Conservation (phyloP, 1,284 basidiomycete genomes). For the Omphalotus olearius region DNA sequence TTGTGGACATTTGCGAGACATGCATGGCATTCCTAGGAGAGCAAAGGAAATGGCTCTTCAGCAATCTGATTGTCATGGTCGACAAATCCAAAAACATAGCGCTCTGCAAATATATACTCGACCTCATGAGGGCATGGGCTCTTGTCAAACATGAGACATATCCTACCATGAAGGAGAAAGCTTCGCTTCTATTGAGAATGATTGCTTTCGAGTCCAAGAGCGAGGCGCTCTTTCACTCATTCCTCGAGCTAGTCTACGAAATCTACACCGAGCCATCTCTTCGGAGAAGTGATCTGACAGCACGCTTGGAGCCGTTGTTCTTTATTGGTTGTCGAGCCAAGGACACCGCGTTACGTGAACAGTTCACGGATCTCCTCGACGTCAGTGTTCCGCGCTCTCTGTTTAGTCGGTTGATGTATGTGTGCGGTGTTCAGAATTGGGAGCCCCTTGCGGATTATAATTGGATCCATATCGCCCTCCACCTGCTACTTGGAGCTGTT, state of each 20-base stretch:
- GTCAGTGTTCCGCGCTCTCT: constrained; percentile 83
- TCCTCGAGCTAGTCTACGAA: constrained; percentile 88
- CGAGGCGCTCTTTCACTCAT: constrained; percentile 75
- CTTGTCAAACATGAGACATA: constrained; percentile 79
- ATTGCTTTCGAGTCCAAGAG: constrained; percentile 80
- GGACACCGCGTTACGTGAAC: constrained; percentile 76
- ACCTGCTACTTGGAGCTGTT: constrained; percentile 84
- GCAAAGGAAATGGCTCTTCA: constrained; percentile 72
- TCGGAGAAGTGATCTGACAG: constrained; percentile 90
- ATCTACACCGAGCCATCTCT: constrained; percentile 90
- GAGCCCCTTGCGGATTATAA: constrained; percentile 90
- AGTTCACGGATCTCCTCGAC: constrained; percentile 92
- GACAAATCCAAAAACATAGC: constrained; percentile 88
- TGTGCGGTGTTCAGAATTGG: constrained; percentile 95
- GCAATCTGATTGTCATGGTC: constrained; percentile 74
- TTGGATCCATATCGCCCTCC: constrained; percentile 93
- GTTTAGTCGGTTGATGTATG: constrained; percentile 82
- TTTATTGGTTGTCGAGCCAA: constrained; percentile 87
- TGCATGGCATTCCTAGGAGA: constrained; percentile 66
- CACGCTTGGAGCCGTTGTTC: constrained; percentile 91
- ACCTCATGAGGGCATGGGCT: constrained; percentile 88
- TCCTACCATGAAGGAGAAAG: constrained; percentile 96
- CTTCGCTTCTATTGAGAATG: constrained; percentile 89
- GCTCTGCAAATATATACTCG: constrained; percentile 85
- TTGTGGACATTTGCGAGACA: constrained; percentile 71